Evolutionary conservation across 176 grass and related monocot species (phyloP).

Genomic region (Eremochloa ophiuroides): DNA sequence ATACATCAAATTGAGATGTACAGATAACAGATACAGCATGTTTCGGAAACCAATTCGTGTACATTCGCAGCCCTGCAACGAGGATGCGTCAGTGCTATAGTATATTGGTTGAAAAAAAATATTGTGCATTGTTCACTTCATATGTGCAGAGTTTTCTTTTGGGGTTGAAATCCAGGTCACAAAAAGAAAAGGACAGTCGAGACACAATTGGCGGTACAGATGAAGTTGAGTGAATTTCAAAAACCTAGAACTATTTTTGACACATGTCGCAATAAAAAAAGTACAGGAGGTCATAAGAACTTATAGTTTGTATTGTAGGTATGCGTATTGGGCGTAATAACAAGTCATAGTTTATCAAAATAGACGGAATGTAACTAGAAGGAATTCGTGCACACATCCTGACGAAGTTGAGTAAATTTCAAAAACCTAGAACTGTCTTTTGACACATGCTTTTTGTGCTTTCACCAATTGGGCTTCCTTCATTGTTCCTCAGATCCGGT

Average conservation of each 20-base stretch:
- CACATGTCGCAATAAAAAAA: neutral
- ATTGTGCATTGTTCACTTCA: neutral
- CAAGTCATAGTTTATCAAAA: too few relatives aligned
- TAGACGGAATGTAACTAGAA: neutral
- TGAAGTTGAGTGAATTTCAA: neutral
- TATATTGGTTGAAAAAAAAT: neutral
- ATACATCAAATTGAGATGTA: neutral
- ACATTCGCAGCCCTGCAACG: conserved; percentile 2
- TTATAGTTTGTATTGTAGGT: neutral
- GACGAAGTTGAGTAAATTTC: too few relatives aligned
- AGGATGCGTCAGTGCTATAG: neutral
- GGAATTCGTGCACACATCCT: neutral
- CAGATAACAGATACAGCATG: neutral
- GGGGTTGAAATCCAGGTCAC: neutral
- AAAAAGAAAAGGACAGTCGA: neutral
- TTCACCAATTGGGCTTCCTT: neutral
- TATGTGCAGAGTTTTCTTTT: neutral
- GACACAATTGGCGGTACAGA: neutral
- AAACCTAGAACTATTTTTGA: neutral
- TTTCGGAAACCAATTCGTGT: conserved; percentile 3
- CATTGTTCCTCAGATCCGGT: neutral
- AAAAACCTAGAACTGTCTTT: too few relatives aligned
- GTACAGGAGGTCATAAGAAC: neutral
- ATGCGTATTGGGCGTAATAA: too few relatives aligned
- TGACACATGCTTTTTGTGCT: neutral